Evolutionary conservation across 306 rosid species (phyloP).

Genomic region (Inga leiocalycina): DNA sequence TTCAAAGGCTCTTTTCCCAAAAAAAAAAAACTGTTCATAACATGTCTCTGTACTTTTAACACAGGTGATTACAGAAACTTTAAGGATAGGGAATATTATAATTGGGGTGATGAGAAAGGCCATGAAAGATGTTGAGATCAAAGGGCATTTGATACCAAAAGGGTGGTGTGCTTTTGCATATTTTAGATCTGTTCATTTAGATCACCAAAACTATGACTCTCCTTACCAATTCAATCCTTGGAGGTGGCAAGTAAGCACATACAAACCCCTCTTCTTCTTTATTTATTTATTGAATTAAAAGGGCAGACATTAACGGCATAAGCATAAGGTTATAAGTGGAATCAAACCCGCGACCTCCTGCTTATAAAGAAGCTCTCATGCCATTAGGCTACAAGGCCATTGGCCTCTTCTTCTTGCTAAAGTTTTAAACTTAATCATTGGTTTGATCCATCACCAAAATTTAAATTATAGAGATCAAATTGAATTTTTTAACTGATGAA

Average conservation of each 20-base stretch:
- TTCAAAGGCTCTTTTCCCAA: conserved; percentile 8
- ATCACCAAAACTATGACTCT: conserved; percentile 65
- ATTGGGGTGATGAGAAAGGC: conserved; percentile 91
- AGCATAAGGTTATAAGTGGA: no score
- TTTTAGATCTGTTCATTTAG: conserved; percentile 96
- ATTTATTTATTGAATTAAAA: no score
- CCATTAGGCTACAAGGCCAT: no score
- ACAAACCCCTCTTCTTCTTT: neutral
- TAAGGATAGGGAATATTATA: conserved; percentile 87
- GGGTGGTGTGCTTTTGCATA: conserved; percentile 87
- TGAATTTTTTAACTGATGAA: conserved; percentile 14
- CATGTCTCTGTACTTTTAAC: conserved; percentile 1
- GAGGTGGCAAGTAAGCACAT: conserved; percentile 91
- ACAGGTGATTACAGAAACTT: conserved; percentile 86
- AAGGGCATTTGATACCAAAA: conserved; percentile 81
- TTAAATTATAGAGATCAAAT: neutral
- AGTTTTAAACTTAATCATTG: neutral
- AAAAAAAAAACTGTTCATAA: neutral
- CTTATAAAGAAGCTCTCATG: no score
- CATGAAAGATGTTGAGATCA: conserved; percentile 79
- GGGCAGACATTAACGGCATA: no score
- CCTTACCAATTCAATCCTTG: conserved; percentile 95
- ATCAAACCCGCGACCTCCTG: fast-evolving
- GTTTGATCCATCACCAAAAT: neutral
- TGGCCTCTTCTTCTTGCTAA: neutral